These are phyloP conservation scores for Sclerotiophoma versabilis DNA, from an alignment of 2,329 filamentous ascomycete species.

Conservation along the genomic window DNA sequence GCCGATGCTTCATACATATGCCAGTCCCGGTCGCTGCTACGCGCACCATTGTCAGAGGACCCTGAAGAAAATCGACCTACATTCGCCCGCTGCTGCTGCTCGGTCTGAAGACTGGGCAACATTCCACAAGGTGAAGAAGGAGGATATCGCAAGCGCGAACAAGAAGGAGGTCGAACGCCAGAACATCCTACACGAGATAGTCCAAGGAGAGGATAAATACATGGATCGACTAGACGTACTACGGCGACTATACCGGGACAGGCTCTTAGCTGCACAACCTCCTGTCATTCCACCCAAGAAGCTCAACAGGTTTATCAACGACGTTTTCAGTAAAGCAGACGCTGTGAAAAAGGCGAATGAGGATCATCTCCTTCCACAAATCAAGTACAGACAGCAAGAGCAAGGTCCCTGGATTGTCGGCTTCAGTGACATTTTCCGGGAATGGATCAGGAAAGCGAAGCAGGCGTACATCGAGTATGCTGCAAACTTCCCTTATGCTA, in stretches of 20 bases:
- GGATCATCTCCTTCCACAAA: conserved; percentile 86
- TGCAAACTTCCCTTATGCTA: conserved; percentile 82
- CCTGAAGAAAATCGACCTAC: conserved; percentile 90
- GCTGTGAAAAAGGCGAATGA: conserved; percentile 90
- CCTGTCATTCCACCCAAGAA: conserved; percentile 81
- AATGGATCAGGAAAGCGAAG: conserved; percentile 97
- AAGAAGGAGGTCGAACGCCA: conserved; percentile 93
- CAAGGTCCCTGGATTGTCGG: conserved; percentile 94
- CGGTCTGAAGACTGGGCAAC: conserved; percentile 86
- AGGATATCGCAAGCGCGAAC: conserved; percentile 72
- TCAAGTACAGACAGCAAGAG: conserved; percentile 96
- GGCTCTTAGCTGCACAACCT: conserved; percentile 74
- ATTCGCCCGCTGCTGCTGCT: conserved; percentile 69
- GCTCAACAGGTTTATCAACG: conserved; percentile 78
- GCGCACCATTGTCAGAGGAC: conserved; percentile 93
- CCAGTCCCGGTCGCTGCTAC: conserved; percentile 80
- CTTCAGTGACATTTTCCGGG: conserved; percentile 95
- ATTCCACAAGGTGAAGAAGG: conserved; percentile 84
- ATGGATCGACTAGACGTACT: conserved; percentile 90
- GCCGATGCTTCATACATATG: conserved; percentile 75
- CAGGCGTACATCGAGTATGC: conserved; percentile 91
- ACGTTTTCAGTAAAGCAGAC: conserved; percentile 91
- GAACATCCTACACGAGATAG: conserved; percentile 93
- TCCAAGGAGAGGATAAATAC: conserved; percentile 89
- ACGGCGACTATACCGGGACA: conserved; percentile 83